Conservation (phyloP, 306 rosid genomes). For the Gillenia trifoliata region DNA sequence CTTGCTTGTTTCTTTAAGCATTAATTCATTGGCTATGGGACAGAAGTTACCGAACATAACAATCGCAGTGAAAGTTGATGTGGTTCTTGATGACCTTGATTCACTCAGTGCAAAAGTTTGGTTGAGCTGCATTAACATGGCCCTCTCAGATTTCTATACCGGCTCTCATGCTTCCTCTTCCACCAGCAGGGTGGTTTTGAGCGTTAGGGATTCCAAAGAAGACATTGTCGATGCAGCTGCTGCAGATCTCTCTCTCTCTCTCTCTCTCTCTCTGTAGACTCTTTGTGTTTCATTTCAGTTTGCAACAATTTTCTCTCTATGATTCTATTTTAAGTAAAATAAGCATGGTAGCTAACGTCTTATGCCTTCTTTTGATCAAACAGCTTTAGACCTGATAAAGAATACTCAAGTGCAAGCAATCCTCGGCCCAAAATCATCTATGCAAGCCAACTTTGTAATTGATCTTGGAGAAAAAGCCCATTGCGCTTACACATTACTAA, state of each 20-base stretch:
- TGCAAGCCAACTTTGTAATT: constrained; percentile 20
- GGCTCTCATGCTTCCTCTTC: neutral
- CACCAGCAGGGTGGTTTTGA: constrained; percentile 20
- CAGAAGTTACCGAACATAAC: neutral
- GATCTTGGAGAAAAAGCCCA: constrained; percentile 21
- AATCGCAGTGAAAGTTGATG: constrained; percentile 35
- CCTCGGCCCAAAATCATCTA: constrained; percentile 25
- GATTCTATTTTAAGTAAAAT: neutral
- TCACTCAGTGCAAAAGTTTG: neutral
- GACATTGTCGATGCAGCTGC: constrained; percentile 20
- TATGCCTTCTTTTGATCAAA: neutral
- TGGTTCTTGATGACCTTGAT: constrained; percentile 30
- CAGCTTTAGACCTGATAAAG: constrained; percentile 4
- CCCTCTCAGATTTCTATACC: constrained; percentile 20
- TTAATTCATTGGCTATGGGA: neutral
- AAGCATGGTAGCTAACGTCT: neutral
- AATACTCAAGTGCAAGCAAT: constrained; percentile 21
- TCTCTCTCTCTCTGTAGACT: neutral
- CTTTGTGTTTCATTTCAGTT: neutral
- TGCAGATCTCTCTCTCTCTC: constrained; percentile 10
- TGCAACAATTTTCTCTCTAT: neutral
- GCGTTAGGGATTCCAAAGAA: neutral
- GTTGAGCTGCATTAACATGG: constrained; percentile 26
- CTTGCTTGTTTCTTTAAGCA: neutral
- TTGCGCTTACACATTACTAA: neutral